Percentiles rank a stretch among this genome's conserved stretches.
Evolutionary conservation across 345 rosid genomes (phyloP).

Genomic region (Gossypium herbaceum): DNA sequence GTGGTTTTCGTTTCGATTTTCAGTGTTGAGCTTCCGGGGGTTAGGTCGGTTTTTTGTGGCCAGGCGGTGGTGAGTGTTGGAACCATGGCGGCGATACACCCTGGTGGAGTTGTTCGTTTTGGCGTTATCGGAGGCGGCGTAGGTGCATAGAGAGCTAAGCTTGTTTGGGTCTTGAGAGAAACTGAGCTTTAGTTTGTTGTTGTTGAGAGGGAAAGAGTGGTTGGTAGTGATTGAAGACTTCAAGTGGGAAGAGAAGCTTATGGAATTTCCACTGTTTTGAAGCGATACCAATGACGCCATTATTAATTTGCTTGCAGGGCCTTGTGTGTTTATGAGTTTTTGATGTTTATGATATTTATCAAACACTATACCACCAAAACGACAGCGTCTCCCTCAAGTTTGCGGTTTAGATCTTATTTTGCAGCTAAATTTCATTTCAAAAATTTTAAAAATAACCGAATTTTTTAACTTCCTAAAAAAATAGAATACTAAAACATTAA

Average conservation of each 20-base stretch:
- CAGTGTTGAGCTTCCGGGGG: constrained; percentile 4
- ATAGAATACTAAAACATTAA: too few species aligned
- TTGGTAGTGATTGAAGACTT: constrained; percentile 1
- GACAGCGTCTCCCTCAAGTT: not conserved
- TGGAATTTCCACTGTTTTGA: constrained; percentile 21
- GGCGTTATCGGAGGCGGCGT: constrained; percentile 23
- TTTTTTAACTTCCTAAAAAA: too few species aligned
- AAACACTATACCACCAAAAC: not conserved
- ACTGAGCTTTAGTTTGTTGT: not conserved
- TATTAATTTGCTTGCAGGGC: not conserved
- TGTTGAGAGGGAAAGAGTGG: not conserved
- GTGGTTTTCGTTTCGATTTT: constrained; percentile 14
- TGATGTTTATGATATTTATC: not conserved
- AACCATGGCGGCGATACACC: constrained; percentile 29
- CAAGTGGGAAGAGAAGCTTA: constrained; percentile 3
- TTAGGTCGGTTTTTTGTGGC: constrained; percentile 9
- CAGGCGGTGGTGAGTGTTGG: not conserved
- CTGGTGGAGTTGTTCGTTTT: constrained; percentile 16
- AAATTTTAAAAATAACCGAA: too few species aligned
- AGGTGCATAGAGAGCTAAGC: constrained; percentile 26
- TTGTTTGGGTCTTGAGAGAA: constrained; percentile 13
- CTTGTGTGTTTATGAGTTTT: not conserved
- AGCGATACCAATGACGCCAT: constrained; percentile 32
- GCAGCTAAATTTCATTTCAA: too few species aligned
- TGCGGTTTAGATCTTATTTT: too few species aligned